Base-by-base conservation (phyloP, 2,329 filamentous ascomycete genomes). In the Ophiostoma quercus region DNA sequence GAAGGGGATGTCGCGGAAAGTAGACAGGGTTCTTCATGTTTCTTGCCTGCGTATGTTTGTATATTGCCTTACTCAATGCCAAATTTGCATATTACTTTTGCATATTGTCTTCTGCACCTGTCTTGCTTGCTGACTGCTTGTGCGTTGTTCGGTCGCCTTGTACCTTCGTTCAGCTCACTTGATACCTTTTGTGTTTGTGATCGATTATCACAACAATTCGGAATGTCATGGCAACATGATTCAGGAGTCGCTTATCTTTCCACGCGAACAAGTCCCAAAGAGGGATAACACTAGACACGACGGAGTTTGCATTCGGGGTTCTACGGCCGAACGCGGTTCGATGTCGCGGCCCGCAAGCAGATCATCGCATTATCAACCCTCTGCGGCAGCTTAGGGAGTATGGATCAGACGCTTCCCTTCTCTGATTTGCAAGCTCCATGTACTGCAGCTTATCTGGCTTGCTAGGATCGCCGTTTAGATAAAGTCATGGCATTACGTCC, bases 401-500 rank as follows among this genome's bases (percentile, higher is more conserved):
- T 47, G 43, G 1, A n/a, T 47, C 43, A 47, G 43, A 7, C 19
- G 7, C 6, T 19, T 16, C 16, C 43, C 16, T n/a, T 7, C 1
- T 57, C 51, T 54, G 2, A 34, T 3, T 34, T 41, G 39, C 11
- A 41, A 14, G 11, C 11, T 41, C 39, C 12, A 22, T 22, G 7
- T 57, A 6, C 9, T 57, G 51, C 51, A 29, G 16, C 1, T 4
- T 25, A 57, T 12, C 22, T 57, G 22, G 1, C 2, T 3, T 25
- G 51, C 51, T 25, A 25, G 51, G 22, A 29, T 57, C 7, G 12
- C 9, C 22, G 8, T 57, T 25, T 57, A 4, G 51, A 57, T 57
- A 57, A 12, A 57, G 51, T 57, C 51, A 57, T 57, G 51, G 19
- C 51, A 57, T 57, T 25, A 57, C 51, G 51, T 57, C n/a, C n/a